Evolutionary conservation across 108 stramenopile genomes (phyloP).

Genomic region (Schizochytrium sp.): DNA sequence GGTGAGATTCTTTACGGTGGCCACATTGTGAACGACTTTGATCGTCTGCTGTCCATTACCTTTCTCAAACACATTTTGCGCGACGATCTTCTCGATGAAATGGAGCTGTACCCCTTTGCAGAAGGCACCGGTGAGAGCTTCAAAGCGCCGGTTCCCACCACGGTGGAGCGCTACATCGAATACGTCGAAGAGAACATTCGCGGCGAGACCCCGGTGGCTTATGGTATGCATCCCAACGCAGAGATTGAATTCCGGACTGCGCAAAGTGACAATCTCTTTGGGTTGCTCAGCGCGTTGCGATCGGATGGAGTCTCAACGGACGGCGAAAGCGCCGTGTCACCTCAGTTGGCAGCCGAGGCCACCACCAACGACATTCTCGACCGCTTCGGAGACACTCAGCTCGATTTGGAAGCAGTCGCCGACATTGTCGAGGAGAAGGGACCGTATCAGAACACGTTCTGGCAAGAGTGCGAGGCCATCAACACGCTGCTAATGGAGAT

Average conservation of each 20-base stretch:
- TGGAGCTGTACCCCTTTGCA: conserved; percentile 76
- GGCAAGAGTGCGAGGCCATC: conserved; percentile 84
- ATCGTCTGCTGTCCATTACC: conserved; percentile 72
- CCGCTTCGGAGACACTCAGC: conserved; percentile 67
- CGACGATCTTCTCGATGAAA: conserved; percentile 80
- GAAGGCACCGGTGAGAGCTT: conserved; percentile 75
- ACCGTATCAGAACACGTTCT: conserved; percentile 80
- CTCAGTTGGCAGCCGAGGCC: conserved; percentile 55
- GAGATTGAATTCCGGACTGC: conserved; percentile 83
- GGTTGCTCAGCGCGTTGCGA: conserved; percentile 47
- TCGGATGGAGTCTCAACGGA: conserved; percentile 36
- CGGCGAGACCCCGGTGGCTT: conserved; percentile 76
- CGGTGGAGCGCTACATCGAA: conserved; percentile 78
- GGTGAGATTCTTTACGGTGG: conserved; percentile 90
- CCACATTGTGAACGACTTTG: conserved; percentile 87
- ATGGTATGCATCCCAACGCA: conserved; percentile 83
- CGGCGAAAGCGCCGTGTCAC: conserved; percentile 39
- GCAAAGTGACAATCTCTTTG: conserved; percentile 64
- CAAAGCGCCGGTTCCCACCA: conserved; percentile 67
- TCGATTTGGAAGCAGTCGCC: conserved; percentile 69
- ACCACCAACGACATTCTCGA: conserved; percentile 59
- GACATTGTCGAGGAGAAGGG: conserved; percentile 63
- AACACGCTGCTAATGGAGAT: conserved; percentile 67
- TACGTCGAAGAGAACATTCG: conserved; percentile 68
- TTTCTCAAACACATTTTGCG: conserved; percentile 83